These are phyloP conservation scores for Diaporthe australafricana DNA, from an alignment of 2,329 filamentous ascomycete species.

Conservation along the genomic window DNA sequence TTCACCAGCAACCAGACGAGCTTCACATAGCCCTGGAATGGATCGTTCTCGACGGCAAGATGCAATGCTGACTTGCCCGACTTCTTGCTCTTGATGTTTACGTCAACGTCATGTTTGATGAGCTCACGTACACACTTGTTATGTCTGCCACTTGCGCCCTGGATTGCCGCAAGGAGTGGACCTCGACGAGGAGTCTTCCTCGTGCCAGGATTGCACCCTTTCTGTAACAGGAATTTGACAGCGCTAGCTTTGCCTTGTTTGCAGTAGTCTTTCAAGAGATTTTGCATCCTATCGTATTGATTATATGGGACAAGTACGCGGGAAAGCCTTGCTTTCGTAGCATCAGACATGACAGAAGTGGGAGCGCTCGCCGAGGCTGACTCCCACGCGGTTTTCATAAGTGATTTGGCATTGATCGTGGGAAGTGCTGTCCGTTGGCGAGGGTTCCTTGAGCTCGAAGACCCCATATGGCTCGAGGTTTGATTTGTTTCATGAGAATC, in stretches of 20 bases:
- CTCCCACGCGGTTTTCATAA: conserved; percentile 37
- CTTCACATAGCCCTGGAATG: conserved; percentile 38
- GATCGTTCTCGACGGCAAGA: conserved; percentile 33
- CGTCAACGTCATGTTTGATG: conserved; percentile 33
- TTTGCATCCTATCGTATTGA: conserved; percentile 12
- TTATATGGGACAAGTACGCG: conserved; percentile 17
- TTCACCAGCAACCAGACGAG: conserved; percentile 38
- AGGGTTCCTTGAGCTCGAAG: neutral
- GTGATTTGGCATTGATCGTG: conserved; percentile 25
- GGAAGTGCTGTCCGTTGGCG: conserved; percentile 28
- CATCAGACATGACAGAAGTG: conserved; percentile 35
- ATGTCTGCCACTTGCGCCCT: conserved; percentile 34
- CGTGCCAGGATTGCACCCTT: conserved; percentile 21
- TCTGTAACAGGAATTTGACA: conserved; percentile 32
- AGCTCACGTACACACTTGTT: conserved; percentile 39
- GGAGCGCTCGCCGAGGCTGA: conserved; percentile 34
- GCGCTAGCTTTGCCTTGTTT: conserved; percentile 26
- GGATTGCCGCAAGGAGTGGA: conserved; percentile 33
- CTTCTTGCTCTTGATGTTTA: conserved; percentile 29
- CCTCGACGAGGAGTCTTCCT: conserved; percentile 3
- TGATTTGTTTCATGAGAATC: neutral
- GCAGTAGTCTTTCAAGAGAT: conserved; percentile 25
- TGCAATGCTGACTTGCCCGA: conserved; percentile 37
- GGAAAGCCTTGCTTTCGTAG: conserved; percentile 22
- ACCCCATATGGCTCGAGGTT: neutral